Percentiles rank a stretch among this genome's conserved stretches.
These are phyloP conservation scores for Cercophora samala DNA, from an alignment of 495 filamentous ascomycete species.

Conservation along the genomic window DNA sequence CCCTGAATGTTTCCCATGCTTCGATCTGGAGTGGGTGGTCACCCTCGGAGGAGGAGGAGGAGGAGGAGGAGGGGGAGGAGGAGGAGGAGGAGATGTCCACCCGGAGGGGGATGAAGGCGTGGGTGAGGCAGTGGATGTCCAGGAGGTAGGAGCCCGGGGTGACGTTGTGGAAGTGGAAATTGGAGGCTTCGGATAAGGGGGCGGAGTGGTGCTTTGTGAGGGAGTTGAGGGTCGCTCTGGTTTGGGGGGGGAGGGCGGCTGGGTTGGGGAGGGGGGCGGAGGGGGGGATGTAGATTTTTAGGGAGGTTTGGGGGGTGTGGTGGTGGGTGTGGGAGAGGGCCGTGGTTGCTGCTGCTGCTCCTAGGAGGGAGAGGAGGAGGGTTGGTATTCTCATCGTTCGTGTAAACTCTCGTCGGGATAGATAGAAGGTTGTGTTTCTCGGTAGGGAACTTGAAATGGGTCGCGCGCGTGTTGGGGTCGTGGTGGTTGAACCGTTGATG, in stretches of 20 bases:
- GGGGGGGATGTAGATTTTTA: slow-evolving; percentile 48
- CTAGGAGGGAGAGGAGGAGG: slow-evolving; percentile 24
- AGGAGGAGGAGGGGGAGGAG: not conserved
- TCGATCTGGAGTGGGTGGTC: slow-evolving; percentile 45
- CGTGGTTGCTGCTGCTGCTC: not conserved
- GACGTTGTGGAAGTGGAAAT: slow-evolving; percentile 70
- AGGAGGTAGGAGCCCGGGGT: slow-evolving; percentile 69
- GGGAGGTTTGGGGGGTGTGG: slow-evolving; percentile 15
- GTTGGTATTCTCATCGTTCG: slow-evolving; percentile 15
- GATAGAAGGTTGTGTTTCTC: not conserved
- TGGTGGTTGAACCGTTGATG: not conserved
- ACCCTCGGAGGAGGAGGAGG: not conserved
- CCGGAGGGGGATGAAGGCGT: slow-evolving; percentile 69
- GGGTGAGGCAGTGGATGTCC: slow-evolving; percentile 69
- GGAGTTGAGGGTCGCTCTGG: slow-evolving; percentile 67
- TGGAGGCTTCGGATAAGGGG: slow-evolving; percentile 60
- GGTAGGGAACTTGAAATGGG: not conserved
- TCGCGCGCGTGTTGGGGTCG: not conserved
- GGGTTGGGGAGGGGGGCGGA: slow-evolving; percentile 51
- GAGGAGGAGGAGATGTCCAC: slow-evolving; percentile 57
- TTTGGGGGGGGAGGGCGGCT: slow-evolving; percentile 58
- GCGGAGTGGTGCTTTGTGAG: slow-evolving; percentile 48
- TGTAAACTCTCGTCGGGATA: not conserved
- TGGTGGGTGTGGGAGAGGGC: slow-evolving; percentile 4
- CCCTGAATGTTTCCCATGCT: slow-evolving; percentile 84